Conservation (phyloP, 805 yeast species). For the Candida cerambycidarum region DNA sequence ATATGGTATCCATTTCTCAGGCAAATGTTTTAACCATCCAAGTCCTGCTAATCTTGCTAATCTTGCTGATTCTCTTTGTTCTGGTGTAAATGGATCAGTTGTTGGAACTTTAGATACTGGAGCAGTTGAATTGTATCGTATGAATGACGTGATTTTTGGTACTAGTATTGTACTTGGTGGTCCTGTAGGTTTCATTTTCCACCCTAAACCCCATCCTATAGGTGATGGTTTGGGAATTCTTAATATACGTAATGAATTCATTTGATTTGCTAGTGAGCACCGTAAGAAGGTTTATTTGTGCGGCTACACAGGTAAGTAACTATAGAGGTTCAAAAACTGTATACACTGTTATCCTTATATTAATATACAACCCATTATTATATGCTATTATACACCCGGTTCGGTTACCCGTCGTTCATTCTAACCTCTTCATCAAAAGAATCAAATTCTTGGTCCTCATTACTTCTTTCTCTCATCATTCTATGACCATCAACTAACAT, state of each 20-base stretch:
- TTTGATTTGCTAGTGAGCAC: neutral
- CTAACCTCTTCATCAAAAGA: constrained; percentile 24
- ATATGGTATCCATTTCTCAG: constrained; percentile 77
- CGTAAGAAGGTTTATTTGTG: neutral
- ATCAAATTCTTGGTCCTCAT: constrained; percentile 32
- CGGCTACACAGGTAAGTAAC: too few relatives aligned
- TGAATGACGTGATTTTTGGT: neutral
- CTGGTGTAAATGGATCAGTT: constrained; percentile 25
- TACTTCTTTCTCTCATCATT: constrained; percentile 27
- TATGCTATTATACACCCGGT: neutral
- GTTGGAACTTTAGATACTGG: neutral
- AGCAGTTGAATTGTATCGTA: neutral
- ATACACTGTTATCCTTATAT: too few relatives aligned
- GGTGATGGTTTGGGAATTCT: neutral
- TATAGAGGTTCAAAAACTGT: too few relatives aligned
- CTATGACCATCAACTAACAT: constrained; percentile 37
- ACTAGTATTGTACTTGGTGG: neutral
- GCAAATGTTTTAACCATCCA: constrained; percentile 58
- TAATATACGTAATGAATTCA: constrained; percentile 2
- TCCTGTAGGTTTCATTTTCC: neutral
- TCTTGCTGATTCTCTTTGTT: constrained; percentile 52
- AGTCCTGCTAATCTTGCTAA: constrained; percentile 46
- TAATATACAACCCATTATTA: neutral
- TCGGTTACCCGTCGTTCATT: too few relatives aligned
- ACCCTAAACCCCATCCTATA: neutral